Percentiles rank a stretch among this genome's conserved stretches.
Evolutionary conservation across 2,329 filamentous ascomycete species (phyloP).

Genomic region (Penicillium sp.): DNA sequence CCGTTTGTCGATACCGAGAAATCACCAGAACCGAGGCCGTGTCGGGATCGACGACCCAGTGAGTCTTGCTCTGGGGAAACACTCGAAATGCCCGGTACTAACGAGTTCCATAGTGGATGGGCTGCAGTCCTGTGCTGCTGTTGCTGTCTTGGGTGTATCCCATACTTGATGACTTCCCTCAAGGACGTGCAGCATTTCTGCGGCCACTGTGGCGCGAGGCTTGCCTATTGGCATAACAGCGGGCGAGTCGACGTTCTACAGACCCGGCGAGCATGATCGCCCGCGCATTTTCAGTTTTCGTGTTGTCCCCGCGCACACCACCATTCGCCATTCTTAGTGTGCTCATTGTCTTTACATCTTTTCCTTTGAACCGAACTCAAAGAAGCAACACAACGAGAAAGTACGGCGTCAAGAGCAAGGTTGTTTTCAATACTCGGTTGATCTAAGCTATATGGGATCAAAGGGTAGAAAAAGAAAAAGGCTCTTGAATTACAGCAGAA

Average conservation of each 20-base stretch:
- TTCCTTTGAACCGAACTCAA: too few relatives aligned
- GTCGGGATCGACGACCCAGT: conserved; percentile 32
- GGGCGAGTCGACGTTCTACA: conserved; percentile 47
- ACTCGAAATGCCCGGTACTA: not conserved
- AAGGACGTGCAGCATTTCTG: conserved; percentile 53
- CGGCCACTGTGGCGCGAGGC: conserved; percentile 44
- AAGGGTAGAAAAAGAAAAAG: too few relatives aligned
- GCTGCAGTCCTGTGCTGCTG: conserved; percentile 45
- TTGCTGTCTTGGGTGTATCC: conserved; percentile 48
- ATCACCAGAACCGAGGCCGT: conserved; percentile 26
- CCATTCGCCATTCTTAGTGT: too few relatives aligned
- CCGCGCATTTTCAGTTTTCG: not conserved
- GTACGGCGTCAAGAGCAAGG: too few relatives aligned
- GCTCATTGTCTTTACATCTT: too few relatives aligned
- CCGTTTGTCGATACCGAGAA: conserved; percentile 44
- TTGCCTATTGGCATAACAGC: conserved; percentile 51
- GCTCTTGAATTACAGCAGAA: too few relatives aligned
- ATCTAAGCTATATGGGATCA: too few relatives aligned
- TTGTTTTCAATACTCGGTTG: too few relatives aligned
- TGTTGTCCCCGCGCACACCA: not conserved
- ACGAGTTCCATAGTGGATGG: conserved; percentile 41
- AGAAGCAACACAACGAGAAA: too few relatives aligned
- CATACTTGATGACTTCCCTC: conserved; percentile 48
- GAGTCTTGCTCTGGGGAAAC: conserved; percentile 13
- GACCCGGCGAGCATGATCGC: conserved; percentile 1